Conservation (phyloP, 306 rosid genomes). For the Senna tora region DNA sequence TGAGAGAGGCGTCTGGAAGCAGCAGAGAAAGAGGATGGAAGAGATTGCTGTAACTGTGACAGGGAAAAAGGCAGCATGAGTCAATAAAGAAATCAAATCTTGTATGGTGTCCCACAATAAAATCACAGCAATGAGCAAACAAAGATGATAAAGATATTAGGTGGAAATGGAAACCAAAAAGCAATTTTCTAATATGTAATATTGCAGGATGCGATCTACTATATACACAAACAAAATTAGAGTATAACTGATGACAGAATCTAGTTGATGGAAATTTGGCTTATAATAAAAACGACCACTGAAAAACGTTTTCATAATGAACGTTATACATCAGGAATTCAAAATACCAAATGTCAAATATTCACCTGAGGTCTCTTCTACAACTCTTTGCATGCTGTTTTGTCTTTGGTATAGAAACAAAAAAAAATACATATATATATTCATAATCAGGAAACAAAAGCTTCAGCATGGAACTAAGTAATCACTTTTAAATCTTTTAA, state of each 20-base stretch:
- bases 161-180: conserved; percentile 8
- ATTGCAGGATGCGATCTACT: conserved; percentile 1
- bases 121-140: not conserved
- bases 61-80: conserved; percentile 28
- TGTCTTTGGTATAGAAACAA: not conserved
- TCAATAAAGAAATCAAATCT: not conserved
- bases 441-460: conserved; percentile 34
- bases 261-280: not conserved
- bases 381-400: conserved; percentile 7
- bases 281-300: not conserved
- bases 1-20: conserved; percentile 40
- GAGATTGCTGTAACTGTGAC: conserved; percentile 44
- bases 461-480: conserved; percentile 22
- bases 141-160: not conserved
- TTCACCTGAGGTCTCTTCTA: not conserved
- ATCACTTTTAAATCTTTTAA: conserved; percentile 46
- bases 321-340: not conserved
- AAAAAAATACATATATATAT: conserved; percentile 18
- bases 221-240: not conserved
- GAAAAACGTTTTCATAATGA: not conserved
- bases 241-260: not conserved
- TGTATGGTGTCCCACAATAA: not conserved
- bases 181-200: conserved; percentile 7
- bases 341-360: not conserved
- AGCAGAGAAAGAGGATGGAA: conserved; percentile 39